Base-by-base conservation (phyloP, 2,329 filamentous ascomycete genomes). In the Pyrenophora tritici-repentis region DNA sequence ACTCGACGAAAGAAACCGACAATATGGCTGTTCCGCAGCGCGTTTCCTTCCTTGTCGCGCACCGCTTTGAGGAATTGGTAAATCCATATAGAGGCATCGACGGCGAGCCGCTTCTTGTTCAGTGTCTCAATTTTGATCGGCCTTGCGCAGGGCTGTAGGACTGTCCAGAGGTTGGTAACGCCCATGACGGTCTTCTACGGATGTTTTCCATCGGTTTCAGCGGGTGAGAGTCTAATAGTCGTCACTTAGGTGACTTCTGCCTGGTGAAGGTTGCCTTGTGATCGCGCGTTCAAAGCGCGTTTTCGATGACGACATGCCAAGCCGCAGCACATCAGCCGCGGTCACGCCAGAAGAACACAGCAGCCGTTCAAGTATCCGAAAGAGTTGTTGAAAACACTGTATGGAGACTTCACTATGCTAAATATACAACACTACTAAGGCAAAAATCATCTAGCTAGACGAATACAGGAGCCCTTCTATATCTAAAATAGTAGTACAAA, bases 21-120 rank as follows among this genome's bases (percentile, higher is more conserved):
- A 31, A 99, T 85, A 69, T 99, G 94, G 24, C 90, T 93, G 77
- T 97, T 99, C 58, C 92, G 90, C 44, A 99, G 81, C 1, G 94
- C 94, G 70, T 99, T 96, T 46, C 94, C 94, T 75, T 99, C 94
- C 69, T 97, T 97, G 76, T 99, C 94, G 65, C 94, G 92, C 9
- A 99, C 94, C 8, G 95, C 94, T 78, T 99, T 99, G 65, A 99
- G 85, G 69, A 99, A 99, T 71, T 99, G 94, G 80, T 99, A 99
- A 65, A 99, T 97, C 94, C 94, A 99, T 72, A 99, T 99, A 10
- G 92, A 97, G 51, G 95, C 94, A 76, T 99, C 94, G 61, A 99
- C 91, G 39, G 94, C 95, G 42, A 99, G 88, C 13, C 94, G 91
- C 77, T 96, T 97, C 63, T 89, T 90, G 74, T 97, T 97, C 54